Percentiles rank a stretch among this genome's conserved stretches.
phyloP scores from a whole-genome alignment of 495 filamentous ascomycete genomes.

The Aspergillus haitiensis region DNA sequence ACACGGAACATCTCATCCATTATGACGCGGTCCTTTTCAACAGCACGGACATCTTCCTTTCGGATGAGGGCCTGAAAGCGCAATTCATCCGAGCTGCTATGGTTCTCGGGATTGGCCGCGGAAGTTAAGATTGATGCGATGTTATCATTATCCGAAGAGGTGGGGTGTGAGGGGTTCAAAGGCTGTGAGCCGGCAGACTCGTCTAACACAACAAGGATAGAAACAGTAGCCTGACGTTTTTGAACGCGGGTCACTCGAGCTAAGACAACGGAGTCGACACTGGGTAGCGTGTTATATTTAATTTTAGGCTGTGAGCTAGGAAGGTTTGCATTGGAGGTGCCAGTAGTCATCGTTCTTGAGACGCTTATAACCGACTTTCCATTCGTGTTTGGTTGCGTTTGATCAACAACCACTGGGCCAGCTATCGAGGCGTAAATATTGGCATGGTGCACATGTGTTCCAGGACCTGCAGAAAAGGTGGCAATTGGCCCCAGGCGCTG shows the following conservation, averaged over 20 bases:
- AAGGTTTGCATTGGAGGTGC: constrained; percentile 7
- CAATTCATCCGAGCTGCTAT: constrained; percentile 49
- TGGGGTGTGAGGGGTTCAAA: constrained; percentile 36
- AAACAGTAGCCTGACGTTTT: constrained; percentile 76
- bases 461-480: constrained; percentile 68
- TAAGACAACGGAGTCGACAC: constrained; percentile 77
- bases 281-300: constrained; percentile 68
- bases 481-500: constrained; percentile 69
- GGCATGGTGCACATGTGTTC: constrained; percentile 73
- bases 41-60: constrained; percentile 87
- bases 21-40: constrained; percentile 92
- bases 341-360: constrained; percentile 39
- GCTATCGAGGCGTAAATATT: constrained; percentile 73
- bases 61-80: constrained; percentile 57
- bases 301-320: constrained; percentile 26
- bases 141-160: constrained; percentile 50
- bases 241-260: constrained; percentile 81
- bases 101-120: constrained; percentile 47
- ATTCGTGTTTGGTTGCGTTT: constrained; percentile 46
- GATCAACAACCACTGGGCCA: constrained; percentile 56
- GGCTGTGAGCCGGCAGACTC: constrained; percentile 33
- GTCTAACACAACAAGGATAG: constrained; percentile 76
- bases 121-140: constrained; percentile 46
- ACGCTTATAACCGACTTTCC: constrained; percentile 57
- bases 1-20: constrained; percentile 89